Evolutionary conservation across 2,329 filamentous ascomycete genomes (phyloP).

Genomic region (Fusarium sacchari): DNA sequence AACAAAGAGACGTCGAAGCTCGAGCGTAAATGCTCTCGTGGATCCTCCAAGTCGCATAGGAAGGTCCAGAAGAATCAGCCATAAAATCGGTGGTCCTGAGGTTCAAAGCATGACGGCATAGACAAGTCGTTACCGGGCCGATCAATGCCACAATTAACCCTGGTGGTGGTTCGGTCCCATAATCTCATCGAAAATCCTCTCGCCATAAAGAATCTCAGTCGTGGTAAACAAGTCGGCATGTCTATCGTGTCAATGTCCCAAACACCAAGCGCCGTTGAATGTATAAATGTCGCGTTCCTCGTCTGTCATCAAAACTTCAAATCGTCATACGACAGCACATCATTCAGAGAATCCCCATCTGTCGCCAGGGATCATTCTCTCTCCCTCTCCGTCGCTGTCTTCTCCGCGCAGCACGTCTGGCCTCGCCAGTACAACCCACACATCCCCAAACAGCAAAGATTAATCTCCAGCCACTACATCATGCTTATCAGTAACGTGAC

Average conservation of each 20-base stretch:
- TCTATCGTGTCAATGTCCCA: not conserved
- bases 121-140: not conserved
- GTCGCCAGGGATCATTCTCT: constrained; percentile 35
- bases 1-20: not conserved
- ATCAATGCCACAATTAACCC: not conserved
- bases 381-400: constrained; percentile 25
- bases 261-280: constrained; percentile 17
- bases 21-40: accelerated
- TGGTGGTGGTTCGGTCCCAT: not conserved
- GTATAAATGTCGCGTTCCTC: constrained; percentile 1
- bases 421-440: constrained; percentile 42
- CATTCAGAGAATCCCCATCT: constrained; percentile 33
- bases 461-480: constrained; percentile 41
- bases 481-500: not conserved
- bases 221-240: not conserved
- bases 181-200: not conserved
- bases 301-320: not conserved
- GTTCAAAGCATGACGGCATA: not conserved
- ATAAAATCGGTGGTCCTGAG: not conserved
- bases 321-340: constrained; percentile 8
- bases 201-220: not conserved
- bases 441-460: constrained; percentile 46
- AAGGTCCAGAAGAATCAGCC: not conserved
- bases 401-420: constrained; percentile 31
- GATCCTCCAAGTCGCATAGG: accelerated